Percentiles rank a stretch among this genome's conserved stretches.
Evolutionary conservation across 2,329 filamentous ascomycete species (phyloP).

Genomic region (Colletotrichum sp.): DNA sequence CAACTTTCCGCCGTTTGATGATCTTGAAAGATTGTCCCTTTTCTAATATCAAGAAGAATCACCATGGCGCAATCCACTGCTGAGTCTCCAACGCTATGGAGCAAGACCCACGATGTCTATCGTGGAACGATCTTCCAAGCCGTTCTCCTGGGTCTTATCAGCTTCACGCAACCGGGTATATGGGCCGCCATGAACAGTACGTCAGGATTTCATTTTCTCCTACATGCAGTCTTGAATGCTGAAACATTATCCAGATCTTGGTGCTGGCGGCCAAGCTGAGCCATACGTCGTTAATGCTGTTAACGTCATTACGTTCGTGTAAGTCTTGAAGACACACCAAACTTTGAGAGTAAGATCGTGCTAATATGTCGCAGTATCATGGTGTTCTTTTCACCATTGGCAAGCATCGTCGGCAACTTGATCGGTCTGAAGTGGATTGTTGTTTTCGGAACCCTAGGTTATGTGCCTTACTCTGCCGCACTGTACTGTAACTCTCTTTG

Average conservation of each 20-base stretch:
- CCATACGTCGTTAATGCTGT: slow-evolving; percentile 6
- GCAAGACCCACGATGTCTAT: slow-evolving; percentile 27
- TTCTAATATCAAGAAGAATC: neutral
- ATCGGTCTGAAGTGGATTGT: slow-evolving; percentile 14
- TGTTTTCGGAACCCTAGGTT: neutral
- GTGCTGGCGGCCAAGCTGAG: slow-evolving; percentile 9
- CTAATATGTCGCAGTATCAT: too few species aligned
- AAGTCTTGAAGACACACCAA: too few species aligned
- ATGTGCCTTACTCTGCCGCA: slow-evolving; percentile 8
- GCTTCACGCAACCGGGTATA: slow-evolving; percentile 49
- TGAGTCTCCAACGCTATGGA: neutral
- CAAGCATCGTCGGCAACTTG: slow-evolving; percentile 7
- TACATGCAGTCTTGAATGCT: neutral
- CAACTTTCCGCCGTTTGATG: neutral
- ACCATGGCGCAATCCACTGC: neutral
- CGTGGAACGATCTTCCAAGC: slow-evolving; percentile 50
- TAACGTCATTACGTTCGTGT: slow-evolving; percentile 9
- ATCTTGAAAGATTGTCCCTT: neutral
- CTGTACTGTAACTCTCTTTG: slow-evolving; percentile 10
- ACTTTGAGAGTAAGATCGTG: too few species aligned
- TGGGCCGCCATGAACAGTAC: slow-evolving; percentile 30
- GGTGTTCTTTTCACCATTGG: neutral
- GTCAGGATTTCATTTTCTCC: neutral
- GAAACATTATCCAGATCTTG: neutral
- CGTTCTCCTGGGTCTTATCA: slow-evolving; percentile 45